phyloP scores from a whole-genome alignment of 2,329 filamentous ascomycete genomes.

The Paraphoma chrysanthemicola region DNA sequence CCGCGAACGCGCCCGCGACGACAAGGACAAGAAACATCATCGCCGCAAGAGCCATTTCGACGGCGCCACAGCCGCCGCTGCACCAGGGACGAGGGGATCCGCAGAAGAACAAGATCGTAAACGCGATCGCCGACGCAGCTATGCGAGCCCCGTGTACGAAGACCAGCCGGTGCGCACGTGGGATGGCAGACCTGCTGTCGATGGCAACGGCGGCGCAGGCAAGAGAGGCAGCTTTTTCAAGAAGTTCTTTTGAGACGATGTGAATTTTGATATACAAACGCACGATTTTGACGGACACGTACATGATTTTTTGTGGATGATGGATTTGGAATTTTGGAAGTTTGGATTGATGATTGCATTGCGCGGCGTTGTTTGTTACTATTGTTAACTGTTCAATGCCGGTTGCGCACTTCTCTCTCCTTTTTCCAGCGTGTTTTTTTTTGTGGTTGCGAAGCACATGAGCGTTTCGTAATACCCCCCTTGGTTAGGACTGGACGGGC shows the following conservation, averaged over 20 bases:
- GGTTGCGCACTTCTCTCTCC: background rate
- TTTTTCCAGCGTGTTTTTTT: background rate
- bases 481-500: too few species aligned
- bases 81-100: slow-evolving; percentile 5
- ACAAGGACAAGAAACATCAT: slow-evolving; percentile 37
- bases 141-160: slow-evolving; percentile 36
- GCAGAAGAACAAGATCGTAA: slow-evolving; percentile 31
- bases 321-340: background rate
- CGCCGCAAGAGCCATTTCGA: slow-evolving; percentile 36
- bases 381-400: background rate
- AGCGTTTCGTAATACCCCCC: background rate
- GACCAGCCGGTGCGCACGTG: slow-evolving; percentile 45
- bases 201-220: slow-evolving; percentile 27
- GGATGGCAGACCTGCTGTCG: slow-evolving; percentile 50
- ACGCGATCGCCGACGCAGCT: slow-evolving; percentile 40
- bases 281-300: background rate
- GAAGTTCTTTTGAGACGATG: slow-evolving; percentile 51
- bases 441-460: background rate
- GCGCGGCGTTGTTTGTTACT: background rate
- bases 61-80: slow-evolving; percentile 4
- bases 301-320: background rate
- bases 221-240: slow-evolving; percentile 57
- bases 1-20: slow-evolving; percentile 30
- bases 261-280: too few species aligned
- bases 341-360: background rate